These are phyloP conservation scores for Calonectria pseudoturangicola DNA, from an alignment of 2,329 filamentous ascomycete species.

Conservation along the genomic window DNA sequence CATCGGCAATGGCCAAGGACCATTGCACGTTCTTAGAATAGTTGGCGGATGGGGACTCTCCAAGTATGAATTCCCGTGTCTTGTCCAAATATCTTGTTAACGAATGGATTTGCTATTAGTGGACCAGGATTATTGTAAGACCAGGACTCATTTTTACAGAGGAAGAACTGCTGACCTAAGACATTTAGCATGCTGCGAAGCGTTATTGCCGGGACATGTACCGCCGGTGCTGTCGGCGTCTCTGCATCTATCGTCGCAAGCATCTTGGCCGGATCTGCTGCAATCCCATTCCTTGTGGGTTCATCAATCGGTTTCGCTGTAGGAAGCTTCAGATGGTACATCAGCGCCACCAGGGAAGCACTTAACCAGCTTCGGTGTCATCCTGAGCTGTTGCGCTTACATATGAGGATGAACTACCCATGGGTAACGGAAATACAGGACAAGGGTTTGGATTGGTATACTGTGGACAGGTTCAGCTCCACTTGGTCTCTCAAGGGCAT, in stretches of 20 bases:
- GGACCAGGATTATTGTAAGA: constrained; percentile 12
- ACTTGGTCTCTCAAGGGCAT: not conserved
- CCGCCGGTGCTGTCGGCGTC: not conserved
- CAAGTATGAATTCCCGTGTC: not conserved
- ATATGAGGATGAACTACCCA: constrained; percentile 7
- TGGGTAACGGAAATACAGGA: not conserved
- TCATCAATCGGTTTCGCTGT: not conserved
- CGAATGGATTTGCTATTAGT: not conserved
- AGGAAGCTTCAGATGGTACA: not conserved
- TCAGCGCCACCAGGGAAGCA: not conserved
- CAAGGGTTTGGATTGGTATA: constrained; percentile 9
- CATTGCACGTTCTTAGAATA: constrained; percentile 4
- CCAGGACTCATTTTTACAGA: no score
- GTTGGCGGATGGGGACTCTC: constrained; percentile 5
- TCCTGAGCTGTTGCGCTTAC: not conserved
- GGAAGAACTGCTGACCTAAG: not conserved
- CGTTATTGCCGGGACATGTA: not conserved
- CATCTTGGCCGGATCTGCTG: not conserved
- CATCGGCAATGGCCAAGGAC: constrained; percentile 5
- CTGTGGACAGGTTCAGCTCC: not conserved
- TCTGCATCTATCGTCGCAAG: not conserved
- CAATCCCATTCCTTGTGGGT: constrained; percentile 6
- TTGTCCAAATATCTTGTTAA: not conserved
- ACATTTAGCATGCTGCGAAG: not conserved
- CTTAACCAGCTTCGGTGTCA: not conserved